Conservation (phyloP, 2,329 filamentous ascomycete species). For the Phoma herbarum region DNA sequence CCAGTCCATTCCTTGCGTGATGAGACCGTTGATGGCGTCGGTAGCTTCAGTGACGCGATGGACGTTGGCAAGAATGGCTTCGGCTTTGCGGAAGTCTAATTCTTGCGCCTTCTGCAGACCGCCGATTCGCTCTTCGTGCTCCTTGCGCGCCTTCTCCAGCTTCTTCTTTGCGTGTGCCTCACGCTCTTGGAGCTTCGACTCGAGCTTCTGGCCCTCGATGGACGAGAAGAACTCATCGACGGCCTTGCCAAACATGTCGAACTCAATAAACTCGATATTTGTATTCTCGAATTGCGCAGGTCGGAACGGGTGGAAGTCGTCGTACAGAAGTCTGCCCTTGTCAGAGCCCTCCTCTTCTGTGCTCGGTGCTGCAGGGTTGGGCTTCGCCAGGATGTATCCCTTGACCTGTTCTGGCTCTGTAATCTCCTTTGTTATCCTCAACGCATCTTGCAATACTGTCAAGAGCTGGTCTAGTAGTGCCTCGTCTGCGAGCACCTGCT, state of each 20-base stretch:
- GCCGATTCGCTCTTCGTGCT: constrained; percentile 85
- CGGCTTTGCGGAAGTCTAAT: constrained; percentile 85
- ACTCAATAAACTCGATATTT: constrained; percentile 73
- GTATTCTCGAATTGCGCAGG: constrained; percentile 81
- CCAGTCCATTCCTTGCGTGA: constrained; percentile 97
- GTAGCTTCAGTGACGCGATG: constrained; percentile 92
- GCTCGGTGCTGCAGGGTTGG: constrained; percentile 46
- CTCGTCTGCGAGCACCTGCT: constrained; percentile 74
- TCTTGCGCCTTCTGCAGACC: constrained; percentile 83
- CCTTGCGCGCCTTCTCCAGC: constrained; percentile 81
- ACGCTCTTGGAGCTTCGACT: constrained; percentile 81
- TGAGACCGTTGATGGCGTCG: constrained; percentile 89
- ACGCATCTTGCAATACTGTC: constrained; percentile 73
- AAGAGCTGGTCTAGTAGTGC: constrained; percentile 72
- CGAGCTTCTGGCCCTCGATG: constrained; percentile 89
- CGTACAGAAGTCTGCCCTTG: constrained; percentile 71
- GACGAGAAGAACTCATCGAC: constrained; percentile 98
- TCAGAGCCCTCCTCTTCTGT: constrained; percentile 55
- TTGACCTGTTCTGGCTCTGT: constrained; percentile 71
- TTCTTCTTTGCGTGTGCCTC: constrained; percentile 84
- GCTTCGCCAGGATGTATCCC: constrained; percentile 88
- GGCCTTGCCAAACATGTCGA: constrained; percentile 87
- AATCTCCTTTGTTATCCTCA: constrained; percentile 73
- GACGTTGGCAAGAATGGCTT: constrained; percentile 88
- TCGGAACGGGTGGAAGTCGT: constrained; percentile 94